Percentiles rank a stretch among this genome's conserved stretches.
Evolutionary conservation across 179 eudicot genomes (phyloP).

Genomic region (Patellifolia procumbens): DNA sequence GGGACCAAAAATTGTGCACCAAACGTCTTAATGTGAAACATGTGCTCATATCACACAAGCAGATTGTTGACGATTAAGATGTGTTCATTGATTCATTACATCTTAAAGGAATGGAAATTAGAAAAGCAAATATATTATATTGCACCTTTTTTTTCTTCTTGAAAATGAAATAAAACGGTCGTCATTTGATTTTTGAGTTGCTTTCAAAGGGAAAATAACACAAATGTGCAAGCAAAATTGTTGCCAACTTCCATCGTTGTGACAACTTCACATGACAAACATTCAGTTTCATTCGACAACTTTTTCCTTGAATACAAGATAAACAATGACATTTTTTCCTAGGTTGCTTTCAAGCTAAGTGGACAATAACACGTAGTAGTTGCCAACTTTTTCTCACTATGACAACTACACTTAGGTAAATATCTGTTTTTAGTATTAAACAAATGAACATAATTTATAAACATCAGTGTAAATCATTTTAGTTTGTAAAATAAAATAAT

Average conservation of each 20-base stretch:
- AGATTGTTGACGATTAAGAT: neutral
- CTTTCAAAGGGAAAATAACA: neutral
- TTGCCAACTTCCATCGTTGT: neutral
- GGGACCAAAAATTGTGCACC: neutral
- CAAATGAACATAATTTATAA: too few species aligned
- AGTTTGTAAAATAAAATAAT: too few species aligned
- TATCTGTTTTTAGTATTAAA: too few species aligned
- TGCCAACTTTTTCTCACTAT: too few species aligned
- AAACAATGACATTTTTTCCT: too few species aligned
- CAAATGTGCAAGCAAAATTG: constrained; percentile 4
- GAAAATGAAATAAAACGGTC: neutral
- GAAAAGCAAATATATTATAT: neutral
- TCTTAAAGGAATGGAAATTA: neutral
- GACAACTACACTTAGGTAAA: too few species aligned
- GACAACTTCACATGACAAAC: neutral
- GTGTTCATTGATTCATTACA: neutral
- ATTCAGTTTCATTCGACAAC: too few species aligned
- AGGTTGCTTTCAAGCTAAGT: too few species aligned
- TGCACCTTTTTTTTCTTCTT: neutral
- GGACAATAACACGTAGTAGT: too few species aligned
- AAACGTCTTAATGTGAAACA: neutral
- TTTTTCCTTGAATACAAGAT: too few species aligned
- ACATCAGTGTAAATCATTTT: too few species aligned
- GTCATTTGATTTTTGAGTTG: neutral
- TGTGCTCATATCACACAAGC: neutral